These are phyloP conservation scores for Ceratobasidium sp. DNA, from an alignment of 1,284 basidiomycete species.

Conservation along the genomic window DNA sequence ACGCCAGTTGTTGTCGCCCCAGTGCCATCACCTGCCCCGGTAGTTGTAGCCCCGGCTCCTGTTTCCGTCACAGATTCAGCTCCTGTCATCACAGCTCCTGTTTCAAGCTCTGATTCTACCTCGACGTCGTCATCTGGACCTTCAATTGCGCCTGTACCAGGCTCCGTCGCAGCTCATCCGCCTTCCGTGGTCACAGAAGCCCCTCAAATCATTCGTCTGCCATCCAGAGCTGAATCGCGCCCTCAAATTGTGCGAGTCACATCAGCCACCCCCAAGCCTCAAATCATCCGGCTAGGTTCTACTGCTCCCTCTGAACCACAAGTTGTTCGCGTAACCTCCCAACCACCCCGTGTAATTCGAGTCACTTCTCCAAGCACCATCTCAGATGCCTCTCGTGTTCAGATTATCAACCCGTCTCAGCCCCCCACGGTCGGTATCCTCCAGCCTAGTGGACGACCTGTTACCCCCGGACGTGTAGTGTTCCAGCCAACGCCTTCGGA, in stretches of 20 bases:
- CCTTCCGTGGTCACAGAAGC: not conserved
- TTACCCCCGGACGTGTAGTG: not conserved
- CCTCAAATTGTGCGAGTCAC: slow-evolving; percentile 25
- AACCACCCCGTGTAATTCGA: slow-evolving; percentile 22
- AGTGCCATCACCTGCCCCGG: slow-evolving; percentile 13
- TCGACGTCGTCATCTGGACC: not conserved
- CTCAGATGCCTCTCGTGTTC: slow-evolving; percentile 21
- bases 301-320: slow-evolving; percentile 32
- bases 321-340: slow-evolving; percentile 32
- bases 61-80: not conserved
- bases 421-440: slow-evolving; percentile 12
- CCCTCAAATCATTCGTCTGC: slow-evolving; percentile 15
- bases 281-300: slow-evolving; percentile 27
- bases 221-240: slow-evolving; percentile 4
- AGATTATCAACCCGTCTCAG: slow-evolving; percentile 10
- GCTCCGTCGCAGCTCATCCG: not conserved
- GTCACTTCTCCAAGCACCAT: slow-evolving; percentile 33
- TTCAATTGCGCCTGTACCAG: slow-evolving; percentile 5
- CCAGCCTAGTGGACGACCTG: slow-evolving; percentile 3
- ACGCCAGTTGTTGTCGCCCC: slow-evolving; percentile 27
- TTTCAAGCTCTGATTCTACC: slow-evolving; percentile 6
- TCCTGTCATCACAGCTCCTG: slow-evolving; percentile 14
- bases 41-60: slow-evolving; percentile 2
- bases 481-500: slow-evolving; percentile 10
- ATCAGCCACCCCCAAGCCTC: slow-evolving; percentile 20